Conservation (phyloP, 805 yeast genomes). For the Starmerella floricola region DNA sequence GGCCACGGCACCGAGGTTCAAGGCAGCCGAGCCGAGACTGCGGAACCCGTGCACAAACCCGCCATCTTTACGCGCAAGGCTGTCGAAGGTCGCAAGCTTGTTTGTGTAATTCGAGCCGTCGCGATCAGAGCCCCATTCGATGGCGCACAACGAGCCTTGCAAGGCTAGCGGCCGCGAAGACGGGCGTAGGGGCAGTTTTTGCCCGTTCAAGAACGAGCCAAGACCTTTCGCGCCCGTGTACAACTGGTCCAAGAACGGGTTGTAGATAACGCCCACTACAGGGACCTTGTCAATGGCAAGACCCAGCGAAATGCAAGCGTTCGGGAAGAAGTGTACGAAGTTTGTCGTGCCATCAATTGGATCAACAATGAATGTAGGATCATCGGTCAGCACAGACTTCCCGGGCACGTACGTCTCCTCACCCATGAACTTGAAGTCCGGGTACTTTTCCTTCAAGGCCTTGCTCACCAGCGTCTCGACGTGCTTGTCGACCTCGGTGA, state of each 20-base stretch:
- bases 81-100: conserved; percentile 39
- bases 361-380: conserved; percentile 53
- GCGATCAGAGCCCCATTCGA: conserved; percentile 54
- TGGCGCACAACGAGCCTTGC: conserved; percentile 43
- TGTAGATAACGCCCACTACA: conserved; percentile 54
- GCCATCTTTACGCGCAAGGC: conserved; percentile 39
- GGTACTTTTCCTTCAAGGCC: conserved; percentile 32
- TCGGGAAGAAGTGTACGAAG: conserved; percentile 52
- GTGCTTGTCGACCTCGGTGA: conserved; percentile 47
- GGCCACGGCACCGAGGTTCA: conserved; percentile 48
- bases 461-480: conserved; percentile 37
- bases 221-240: conserved; percentile 45
- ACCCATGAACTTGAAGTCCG: conserved; percentile 44
- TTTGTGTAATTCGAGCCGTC: conserved; percentile 39
- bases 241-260: conserved; percentile 43
- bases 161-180: conserved; percentile 33
- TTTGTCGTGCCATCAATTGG: conserved; percentile 58
- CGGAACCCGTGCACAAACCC: conserved; percentile 53
- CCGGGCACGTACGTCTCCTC: conserved; percentile 49
- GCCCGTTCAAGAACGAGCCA: conserved; percentile 43
- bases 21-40: conserved; percentile 52
- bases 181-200: conserved; percentile 31
- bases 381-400: conserved; percentile 35
- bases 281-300: conserved; percentile 39
- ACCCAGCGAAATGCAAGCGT: conserved; percentile 50